A percentile compares a stretch with the other conserved stretches of the same genome.
phyloP scores from a whole-genome alignment of 2,329 filamentous ascomycete species.

The Fusarium incarnatum region DNA sequence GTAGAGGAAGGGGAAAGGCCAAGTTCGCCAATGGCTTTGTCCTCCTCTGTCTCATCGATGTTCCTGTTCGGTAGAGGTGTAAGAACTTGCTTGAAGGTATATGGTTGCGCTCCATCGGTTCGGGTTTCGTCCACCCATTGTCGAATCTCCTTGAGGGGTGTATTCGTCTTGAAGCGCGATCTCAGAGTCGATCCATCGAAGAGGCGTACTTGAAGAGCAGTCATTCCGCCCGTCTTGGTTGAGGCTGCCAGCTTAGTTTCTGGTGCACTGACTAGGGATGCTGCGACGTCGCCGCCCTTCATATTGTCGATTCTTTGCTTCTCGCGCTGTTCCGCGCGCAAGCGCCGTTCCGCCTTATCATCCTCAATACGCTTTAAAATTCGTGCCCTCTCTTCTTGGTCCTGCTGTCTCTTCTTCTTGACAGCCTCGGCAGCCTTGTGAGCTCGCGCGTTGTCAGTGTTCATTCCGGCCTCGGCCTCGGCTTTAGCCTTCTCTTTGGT shows the following conservation, averaged over 20 bases:
- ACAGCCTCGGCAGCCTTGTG: constrained; percentile 65
- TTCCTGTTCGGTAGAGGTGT: constrained; percentile 80
- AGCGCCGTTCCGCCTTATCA: constrained; percentile 76
- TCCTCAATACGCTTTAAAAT: constrained; percentile 81
- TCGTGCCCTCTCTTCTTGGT: constrained; percentile 74
- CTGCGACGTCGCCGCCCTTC: constrained; percentile 47
- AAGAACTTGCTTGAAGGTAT: constrained; percentile 85
- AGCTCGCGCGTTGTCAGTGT: constrained; percentile 50
- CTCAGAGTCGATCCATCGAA: constrained; percentile 87
- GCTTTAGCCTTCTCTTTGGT: constrained; percentile 60
- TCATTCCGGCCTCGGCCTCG: constrained; percentile 52
- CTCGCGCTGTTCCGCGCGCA: constrained; percentile 64
- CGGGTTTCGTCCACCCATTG: constrained; percentile 78
- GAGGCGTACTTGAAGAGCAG: constrained; percentile 79
- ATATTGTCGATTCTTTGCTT: constrained; percentile 51
- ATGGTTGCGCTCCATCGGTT: constrained; percentile 70
- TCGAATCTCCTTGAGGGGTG: constrained; percentile 76
- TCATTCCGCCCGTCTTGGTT: constrained; percentile 47
- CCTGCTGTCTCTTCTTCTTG: constrained; percentile 73
- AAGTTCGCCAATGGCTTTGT: constrained; percentile 73
- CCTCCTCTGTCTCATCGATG: constrained; percentile 81
- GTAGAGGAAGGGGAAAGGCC: constrained; percentile 84
- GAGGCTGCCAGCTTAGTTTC: constrained; percentile 50
- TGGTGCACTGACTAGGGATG: constrained; percentile 49
- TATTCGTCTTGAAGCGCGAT: constrained; percentile 72